These are phyloP conservation scores for Trichopus zeylanicus DNA, from an alignment of 116 monocot genomes.

Conservation along the genomic window DNA sequence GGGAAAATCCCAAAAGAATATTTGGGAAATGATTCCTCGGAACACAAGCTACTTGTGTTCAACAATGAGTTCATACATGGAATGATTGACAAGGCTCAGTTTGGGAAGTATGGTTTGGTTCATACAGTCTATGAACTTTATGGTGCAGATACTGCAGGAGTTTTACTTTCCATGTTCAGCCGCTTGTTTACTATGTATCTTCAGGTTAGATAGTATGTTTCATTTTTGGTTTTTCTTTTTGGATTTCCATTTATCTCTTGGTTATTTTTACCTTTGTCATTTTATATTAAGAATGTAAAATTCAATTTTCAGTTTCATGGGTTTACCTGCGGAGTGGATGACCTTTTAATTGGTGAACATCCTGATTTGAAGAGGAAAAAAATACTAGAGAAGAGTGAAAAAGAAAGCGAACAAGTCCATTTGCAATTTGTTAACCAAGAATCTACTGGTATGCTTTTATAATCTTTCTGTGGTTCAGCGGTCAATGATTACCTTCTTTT, in stretches of 20 bases:
- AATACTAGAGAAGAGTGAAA: constrained; percentile 57
- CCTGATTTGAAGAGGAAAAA: constrained; percentile 45
- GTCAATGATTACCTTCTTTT: no score
- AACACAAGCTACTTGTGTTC: constrained; percentile 39
- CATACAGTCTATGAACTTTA: constrained; percentile 94
- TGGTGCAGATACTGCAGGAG: constrained; percentile 80
- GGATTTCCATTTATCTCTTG: not conserved
- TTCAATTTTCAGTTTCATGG: constrained; percentile 70
- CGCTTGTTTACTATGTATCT: constrained; percentile 82
- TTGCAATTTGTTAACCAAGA: constrained; percentile 12
- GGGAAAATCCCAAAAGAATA: constrained; percentile 72
- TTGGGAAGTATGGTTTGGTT: constrained; percentile 87
- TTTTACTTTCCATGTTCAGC: constrained; percentile 73
- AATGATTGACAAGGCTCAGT: constrained; percentile 95
- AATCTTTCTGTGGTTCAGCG: not conserved
- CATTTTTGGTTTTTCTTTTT: not conserved
- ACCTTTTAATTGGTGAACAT: constrained; percentile 47
- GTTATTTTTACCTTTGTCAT: not conserved
- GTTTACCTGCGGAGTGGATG: constrained; percentile 98
- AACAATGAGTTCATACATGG: constrained; percentile 91
- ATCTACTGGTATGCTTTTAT: constrained; percentile 31
- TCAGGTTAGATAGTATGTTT: constrained; percentile 39
- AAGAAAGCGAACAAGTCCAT: constrained; percentile 53
- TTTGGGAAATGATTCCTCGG: constrained; percentile 40
- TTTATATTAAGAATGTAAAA: not conserved